A percentile compares a stretch with the other conserved stretches of the same genome.
phyloP scores from a whole-genome alignment of 805 yeast species.

The Sugiyamaella floridensis region DNA sequence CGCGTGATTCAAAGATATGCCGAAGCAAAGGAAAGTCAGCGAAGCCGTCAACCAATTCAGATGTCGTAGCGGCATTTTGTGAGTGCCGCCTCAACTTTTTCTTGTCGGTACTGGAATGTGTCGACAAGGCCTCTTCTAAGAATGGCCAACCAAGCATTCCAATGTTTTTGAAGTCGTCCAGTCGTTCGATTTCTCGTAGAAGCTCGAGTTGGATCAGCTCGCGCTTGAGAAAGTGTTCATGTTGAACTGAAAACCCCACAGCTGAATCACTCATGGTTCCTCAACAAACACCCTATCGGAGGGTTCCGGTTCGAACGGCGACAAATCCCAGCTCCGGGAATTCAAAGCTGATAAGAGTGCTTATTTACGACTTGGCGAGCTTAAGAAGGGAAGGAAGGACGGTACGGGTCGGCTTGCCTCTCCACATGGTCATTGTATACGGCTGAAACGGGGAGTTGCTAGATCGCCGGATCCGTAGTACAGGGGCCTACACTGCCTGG shows the following conservation, averaged over 20 bases:
- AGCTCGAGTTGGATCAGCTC: slow-evolving; percentile 62
- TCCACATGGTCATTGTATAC: no score
- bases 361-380: no score
- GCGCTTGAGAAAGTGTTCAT: slow-evolving; percentile 84
- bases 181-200: slow-evolving; percentile 50
- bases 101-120: not conserved
- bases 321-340: no score
- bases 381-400: no score
- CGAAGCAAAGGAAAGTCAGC: slow-evolving; percentile 58
- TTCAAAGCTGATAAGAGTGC: no score
- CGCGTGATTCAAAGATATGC: slow-evolving; percentile 55
- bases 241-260: slow-evolving; percentile 43
- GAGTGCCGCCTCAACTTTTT: not conserved
- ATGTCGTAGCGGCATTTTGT: not conserved
- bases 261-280: not conserved
- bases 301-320: no score
- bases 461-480: no score
- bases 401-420: no score
- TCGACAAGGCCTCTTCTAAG: slow-evolving; percentile 38
- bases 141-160: slow-evolving; percentile 77
- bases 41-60: slow-evolving; percentile 8
- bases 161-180: slow-evolving; percentile 58
- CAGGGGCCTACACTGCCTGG: no score
- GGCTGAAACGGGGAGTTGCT: no score
- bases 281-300: no score